Evolutionary conservation across 495 filamentous ascomycete genomes (phyloP), one percentile per base, ranked within the genome.

Genomic region (Jackrogersella minutella): DNA sequence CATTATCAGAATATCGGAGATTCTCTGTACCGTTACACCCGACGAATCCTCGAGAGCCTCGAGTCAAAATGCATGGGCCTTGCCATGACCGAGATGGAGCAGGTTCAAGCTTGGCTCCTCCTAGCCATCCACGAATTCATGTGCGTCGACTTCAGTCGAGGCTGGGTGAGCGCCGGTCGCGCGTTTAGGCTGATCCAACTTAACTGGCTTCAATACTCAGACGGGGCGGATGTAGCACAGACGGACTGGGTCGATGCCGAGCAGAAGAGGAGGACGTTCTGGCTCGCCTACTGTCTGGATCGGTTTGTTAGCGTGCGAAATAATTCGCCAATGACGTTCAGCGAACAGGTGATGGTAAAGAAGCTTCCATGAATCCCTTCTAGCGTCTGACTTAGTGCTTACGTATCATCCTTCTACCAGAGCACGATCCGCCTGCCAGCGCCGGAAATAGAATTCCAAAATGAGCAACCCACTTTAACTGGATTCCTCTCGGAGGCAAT

Each of bases 101-200:
- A 84, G 39, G 78, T 81, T 0, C 85, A 87, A 50, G 80, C 84
- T 0, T 87, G 84, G 85, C 74, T 86, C 5, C 71, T 88, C 6
- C 59, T 86, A 8, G 79, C 82, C 0, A 75, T 81, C 26, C 85
- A 84, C 63, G 85, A 87, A 59, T 80, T 85, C 47, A 76, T 81
- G 49, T 75, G 82, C 1, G 77, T 77, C 26, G 74, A 76, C 22
- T 78, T 79, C 22, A 75, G 80, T 7, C 76, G 80, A 40, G 80
- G 74, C 3, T 80, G 78, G 78, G 73, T 80, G 24, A 84, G 76
- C 30, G 77, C 77, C 2, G 83, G 81, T 0, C 74, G 78, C 14
- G 79, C 79, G 0, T 81, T 83, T 62, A 78, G 81, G 1, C 62
- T 84, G 11, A 77, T 84, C 2, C 78, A 84, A 60, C 68, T 83